Evolutionary conservation across 345 rosid species (phyloP).

Genomic region (Brassica juncea): DNA sequence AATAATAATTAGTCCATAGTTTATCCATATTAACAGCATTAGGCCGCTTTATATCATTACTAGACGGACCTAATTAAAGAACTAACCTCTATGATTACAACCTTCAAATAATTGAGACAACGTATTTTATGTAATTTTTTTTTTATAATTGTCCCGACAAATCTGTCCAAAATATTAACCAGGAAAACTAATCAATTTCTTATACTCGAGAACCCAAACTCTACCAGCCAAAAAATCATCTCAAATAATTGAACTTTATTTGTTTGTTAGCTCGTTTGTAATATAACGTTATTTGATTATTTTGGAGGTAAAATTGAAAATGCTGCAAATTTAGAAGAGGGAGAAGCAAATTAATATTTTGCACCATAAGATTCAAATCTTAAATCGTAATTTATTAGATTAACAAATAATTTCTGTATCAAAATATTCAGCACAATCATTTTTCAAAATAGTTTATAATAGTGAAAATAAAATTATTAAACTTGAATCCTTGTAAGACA

Average conservation of each 20-base stretch:
- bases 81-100: conserved; percentile 17
- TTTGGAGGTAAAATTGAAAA: conserved; percentile 8
- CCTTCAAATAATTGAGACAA: conserved; percentile 21
- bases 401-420: neutral
- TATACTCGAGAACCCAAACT: neutral
- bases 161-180: neutral
- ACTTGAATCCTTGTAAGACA: neutral
- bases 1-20: neutral
- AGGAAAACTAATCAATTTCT: neutral
- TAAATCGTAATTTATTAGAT: neutral
- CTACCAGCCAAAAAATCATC: neutral
- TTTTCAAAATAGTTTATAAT: no score
- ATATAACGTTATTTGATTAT: neutral
- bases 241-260: neutral
- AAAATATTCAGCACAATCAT: no score
- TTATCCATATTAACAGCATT: neutral
- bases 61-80: neutral
- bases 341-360: neutral
- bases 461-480: neutral
- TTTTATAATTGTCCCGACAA: neutral
- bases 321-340: neutral
- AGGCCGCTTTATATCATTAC: neutral
- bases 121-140: neutral
- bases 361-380: neutral
- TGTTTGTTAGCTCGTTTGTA: neutral